These are phyloP conservation scores for Geotrichum ghanense DNA, from an alignment of 805 yeast species.

Conservation along the genomic window DNA sequence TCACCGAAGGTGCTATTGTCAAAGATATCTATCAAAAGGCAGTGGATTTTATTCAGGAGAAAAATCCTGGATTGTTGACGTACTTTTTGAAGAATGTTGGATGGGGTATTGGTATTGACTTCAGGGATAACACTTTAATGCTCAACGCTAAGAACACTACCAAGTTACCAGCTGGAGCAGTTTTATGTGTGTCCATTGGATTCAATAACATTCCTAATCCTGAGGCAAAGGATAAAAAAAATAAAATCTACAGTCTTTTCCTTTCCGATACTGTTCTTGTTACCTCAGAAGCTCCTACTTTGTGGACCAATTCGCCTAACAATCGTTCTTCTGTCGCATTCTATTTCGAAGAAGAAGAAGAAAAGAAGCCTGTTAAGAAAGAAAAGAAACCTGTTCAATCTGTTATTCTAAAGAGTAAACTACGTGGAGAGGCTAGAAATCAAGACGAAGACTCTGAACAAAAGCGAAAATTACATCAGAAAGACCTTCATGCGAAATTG, in stretches of 20 bases:
- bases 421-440: conserved; percentile 40
- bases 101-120: conserved; percentile 81
- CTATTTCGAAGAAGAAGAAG: conserved; percentile 59
- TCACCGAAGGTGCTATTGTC: conserved; percentile 62
- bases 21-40: conserved; percentile 56
- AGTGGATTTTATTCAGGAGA: conserved; percentile 43
- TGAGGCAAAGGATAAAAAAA: conserved; percentile 34
- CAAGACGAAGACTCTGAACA: conserved; percentile 63
- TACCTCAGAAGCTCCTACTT: conserved; percentile 45
- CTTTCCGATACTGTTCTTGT: conserved; percentile 75
- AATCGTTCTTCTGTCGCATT: conserved; percentile 66
- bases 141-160: conserved; percentile 66
- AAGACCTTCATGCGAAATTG: conserved; percentile 69
- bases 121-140: conserved; percentile 67
- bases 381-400: conserved; percentile 28
- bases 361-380: conserved; percentile 5
- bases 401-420: conserved; percentile 64
- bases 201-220: conserved; percentile 50
- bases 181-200: conserved; percentile 67
- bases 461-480: conserved; percentile 72
- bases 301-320: conserved; percentile 67
- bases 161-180: conserved; percentile 55
- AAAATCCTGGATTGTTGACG: conserved; percentile 52
- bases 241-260: conserved; percentile 55
- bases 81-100: conserved; percentile 74